Evolutionary conservation across 768 basidiomycete genomes (phyloP), one percentile per base, ranked within the genome.

Genomic region (Boletus barrowsii): DNA sequence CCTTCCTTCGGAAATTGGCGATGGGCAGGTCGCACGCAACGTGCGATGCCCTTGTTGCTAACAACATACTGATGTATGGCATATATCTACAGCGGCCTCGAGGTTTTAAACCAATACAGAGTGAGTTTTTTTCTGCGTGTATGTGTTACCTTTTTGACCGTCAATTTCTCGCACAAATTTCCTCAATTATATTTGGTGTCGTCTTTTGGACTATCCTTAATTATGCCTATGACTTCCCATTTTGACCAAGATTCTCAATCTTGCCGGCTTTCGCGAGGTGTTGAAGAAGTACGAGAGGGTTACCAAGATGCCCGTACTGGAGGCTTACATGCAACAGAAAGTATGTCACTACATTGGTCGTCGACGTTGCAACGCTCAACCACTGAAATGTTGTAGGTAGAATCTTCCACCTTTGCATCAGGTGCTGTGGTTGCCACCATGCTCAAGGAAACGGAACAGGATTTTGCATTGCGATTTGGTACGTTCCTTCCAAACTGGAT

Each of bases 221-320:
- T 22, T 26, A 20, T 17, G 8, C 35, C 10, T 33, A 32, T 43
- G 3, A 10, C 36, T 53, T 13, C 26, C 20, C 18, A 40, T 24
- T 32, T 40, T 8, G 13, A 15, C n/a, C 8, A 57, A 92, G 86
- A 83, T 88, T 42, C 72, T 98, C 40, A 98, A 99, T 67, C 70
- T 93, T 9, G 89, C 91, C 0, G 97, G 96, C 2, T 93, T 97
- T 68, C 78, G 89, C 32, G 93, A 93, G 66, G 87, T 86, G 0
- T 65, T 93, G 53, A 91, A 88, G 72, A 94, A 93, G 68, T 93
- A 90, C 59, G 88, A 87, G 64, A 94, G 91, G 67, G 72, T 79
- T 6, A 87, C 93, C 10, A 84, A 79, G 69, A 86, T 89, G 32
- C 76, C 79, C 10, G 85, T 83, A 18, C 83, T 89, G 66, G 77